Percentiles rank a stretch among this genome's conserved stretches.
Evolutionary conservation across 2,329 filamentous ascomycete genomes (phyloP).

Genomic region (Onygenales sp.): DNA sequence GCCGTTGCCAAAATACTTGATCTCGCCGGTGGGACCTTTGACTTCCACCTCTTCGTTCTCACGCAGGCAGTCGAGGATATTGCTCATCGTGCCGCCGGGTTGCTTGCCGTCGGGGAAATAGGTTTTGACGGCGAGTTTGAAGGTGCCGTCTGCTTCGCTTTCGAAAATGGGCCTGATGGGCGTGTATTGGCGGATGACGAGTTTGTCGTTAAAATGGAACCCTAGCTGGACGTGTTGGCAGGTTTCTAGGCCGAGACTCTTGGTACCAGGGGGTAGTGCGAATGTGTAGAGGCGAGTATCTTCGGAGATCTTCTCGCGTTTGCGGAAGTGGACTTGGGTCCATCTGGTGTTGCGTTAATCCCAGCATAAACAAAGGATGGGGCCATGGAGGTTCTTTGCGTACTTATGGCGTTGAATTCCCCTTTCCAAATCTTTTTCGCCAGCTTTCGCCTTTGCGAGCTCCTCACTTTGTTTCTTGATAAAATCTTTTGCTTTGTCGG

Average conservation of each 20-base stretch:
- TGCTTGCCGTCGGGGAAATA: slow-evolving; percentile 40
- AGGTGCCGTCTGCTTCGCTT: slow-evolving; percentile 29
- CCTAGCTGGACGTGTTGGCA: slow-evolving; percentile 46
- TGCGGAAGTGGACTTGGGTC: slow-evolving; percentile 35
- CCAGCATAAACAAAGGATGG: no score
- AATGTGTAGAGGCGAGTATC: slow-evolving; percentile 42
- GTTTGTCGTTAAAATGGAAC: slow-evolving; percentile 43
- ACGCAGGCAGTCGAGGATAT: slow-evolving; percentile 43
- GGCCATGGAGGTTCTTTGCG: no score
- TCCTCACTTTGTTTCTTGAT: slow-evolving; percentile 38
- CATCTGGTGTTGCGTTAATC: slow-evolving; percentile 18
- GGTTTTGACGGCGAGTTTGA: slow-evolving; percentile 43
- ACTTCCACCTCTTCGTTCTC: slow-evolving; percentile 43
- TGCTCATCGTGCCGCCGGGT: slow-evolving; percentile 46
- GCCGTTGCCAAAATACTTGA: slow-evolving; percentile 40
- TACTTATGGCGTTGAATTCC: slow-evolving; percentile 7
- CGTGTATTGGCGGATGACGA: slow-evolving; percentile 44
- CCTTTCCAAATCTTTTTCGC: slow-evolving; percentile 20
- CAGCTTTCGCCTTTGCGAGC: slow-evolving; percentile 24
- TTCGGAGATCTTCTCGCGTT: slow-evolving; percentile 30
- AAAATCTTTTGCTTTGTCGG: slow-evolving; percentile 39
- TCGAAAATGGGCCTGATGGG: slow-evolving; percentile 34
- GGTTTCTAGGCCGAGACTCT: slow-evolving; percentile 39
- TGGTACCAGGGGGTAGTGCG: slow-evolving; percentile 29
- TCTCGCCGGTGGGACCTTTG: slow-evolving; percentile 43